phyloP scores from a whole-genome alignment of 352 stramenopile genomes.

The Thraustochytrium sp. region DNA sequence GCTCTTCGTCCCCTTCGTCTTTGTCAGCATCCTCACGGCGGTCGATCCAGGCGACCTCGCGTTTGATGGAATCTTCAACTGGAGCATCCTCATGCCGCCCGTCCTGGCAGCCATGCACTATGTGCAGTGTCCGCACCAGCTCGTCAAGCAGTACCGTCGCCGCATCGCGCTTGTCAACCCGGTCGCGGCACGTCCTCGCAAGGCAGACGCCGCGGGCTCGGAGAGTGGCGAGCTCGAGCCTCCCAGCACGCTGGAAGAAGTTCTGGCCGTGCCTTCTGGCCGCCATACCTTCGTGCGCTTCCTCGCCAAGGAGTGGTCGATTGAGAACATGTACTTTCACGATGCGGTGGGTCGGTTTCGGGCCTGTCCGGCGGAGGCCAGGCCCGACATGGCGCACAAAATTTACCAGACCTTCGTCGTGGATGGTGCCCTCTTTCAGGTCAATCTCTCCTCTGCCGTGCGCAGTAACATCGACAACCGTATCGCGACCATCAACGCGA shows the following conservation, averaged over 20 bases:
- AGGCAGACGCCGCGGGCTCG: no score
- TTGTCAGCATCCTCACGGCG: not conserved
- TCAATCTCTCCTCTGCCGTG: not conserved
- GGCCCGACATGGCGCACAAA: not conserved
- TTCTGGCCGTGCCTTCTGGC: conserved; percentile 6
- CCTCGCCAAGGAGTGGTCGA: conserved; percentile 18
- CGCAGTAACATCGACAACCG: not conserved
- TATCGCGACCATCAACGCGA: not conserved
- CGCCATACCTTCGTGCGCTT: conserved; percentile 20
- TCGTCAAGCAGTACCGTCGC: not conserved
- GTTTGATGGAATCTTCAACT: not conserved
- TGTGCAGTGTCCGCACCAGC: not conserved
- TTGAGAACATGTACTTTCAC: conserved; percentile 36
- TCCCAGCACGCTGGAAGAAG: not conserved
- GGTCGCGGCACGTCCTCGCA: no score
- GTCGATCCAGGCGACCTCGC: not conserved
- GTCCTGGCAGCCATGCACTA: not conserved
- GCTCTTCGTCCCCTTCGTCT: not conserved
- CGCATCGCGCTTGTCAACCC: no score
- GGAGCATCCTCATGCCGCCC: not conserved
- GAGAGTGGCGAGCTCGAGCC: not conserved
- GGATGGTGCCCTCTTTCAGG: not conserved
- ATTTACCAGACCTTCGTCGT: not conserved
- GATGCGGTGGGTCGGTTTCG: not conserved
- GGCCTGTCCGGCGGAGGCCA: not conserved